Conservation (phyloP, 306 rosid genomes). For the Sindora glabra region DNA sequence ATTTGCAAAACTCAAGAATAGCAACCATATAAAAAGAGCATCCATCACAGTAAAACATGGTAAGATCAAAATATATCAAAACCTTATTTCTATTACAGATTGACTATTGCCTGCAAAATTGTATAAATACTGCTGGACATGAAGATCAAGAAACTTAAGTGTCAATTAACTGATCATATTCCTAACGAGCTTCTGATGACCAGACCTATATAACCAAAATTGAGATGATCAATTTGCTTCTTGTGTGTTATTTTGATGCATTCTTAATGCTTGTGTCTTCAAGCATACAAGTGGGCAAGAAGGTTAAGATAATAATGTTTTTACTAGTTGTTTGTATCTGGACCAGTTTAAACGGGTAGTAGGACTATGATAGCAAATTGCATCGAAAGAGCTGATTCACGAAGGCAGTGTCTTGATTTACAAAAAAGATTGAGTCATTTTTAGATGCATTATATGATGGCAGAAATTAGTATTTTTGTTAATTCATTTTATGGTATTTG, state of each 20-base stretch:
- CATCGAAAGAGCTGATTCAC: constrained; percentile 45
- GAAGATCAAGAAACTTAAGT: not conserved
- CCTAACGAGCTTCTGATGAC: constrained; percentile 2
- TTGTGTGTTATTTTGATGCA: not conserved
- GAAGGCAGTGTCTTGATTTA: constrained; percentile 49
- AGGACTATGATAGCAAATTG: constrained; percentile 60
- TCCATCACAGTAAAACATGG: not conserved
- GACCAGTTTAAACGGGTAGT: constrained; percentile 61
- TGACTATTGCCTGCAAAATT: not conserved
- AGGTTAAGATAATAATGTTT: not conserved
- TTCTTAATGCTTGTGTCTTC: not conserved
- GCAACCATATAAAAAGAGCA: not conserved
- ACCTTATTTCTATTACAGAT: not conserved
- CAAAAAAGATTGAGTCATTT: not conserved
- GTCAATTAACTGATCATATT: constrained; percentile 4
- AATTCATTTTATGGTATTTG: too few species aligned
- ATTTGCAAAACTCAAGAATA: not conserved
- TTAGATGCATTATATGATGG: constrained; percentile 4
- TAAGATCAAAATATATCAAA: not conserved
- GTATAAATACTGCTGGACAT: too few species aligned
- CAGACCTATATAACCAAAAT: too few species aligned
- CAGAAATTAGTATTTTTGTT: too few species aligned
- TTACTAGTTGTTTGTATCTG: constrained; percentile 12
- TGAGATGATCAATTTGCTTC: too few species aligned
- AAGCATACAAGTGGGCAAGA: constrained; percentile 1